Conservation (phyloP, 352 stramenopile species). For the Phytophthora capsici region DNA sequence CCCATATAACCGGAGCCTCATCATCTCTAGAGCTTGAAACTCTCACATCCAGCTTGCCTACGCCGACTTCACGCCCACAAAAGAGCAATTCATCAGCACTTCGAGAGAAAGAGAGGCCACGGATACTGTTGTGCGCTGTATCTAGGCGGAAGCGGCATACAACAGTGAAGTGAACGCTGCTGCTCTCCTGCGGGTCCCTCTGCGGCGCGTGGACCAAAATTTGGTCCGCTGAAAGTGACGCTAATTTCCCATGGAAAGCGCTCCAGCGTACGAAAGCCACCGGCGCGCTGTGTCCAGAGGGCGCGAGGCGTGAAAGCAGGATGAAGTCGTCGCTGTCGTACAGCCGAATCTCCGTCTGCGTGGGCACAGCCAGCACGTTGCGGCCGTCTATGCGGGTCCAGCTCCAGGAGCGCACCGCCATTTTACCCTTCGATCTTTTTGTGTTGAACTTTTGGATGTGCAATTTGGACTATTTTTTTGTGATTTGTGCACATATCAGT, state of each 20-base stretch:
- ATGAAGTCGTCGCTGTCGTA: constrained; percentile 89
- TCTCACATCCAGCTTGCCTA: constrained; percentile 65
- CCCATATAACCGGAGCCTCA: constrained; percentile 36
- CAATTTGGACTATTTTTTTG: constrained; percentile 16
- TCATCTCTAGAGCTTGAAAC: constrained; percentile 6
- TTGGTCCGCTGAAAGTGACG: constrained; percentile 66
- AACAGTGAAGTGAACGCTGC: constrained; percentile 51
- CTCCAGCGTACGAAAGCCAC: constrained; percentile 80
- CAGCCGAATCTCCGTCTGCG: constrained; percentile 69
- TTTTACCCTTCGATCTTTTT: constrained; percentile 20
- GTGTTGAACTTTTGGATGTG: constrained; percentile 28
- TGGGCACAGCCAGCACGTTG: constrained; percentile 82
- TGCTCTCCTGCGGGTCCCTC: constrained; percentile 31
- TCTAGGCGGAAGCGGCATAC: constrained; percentile 57
- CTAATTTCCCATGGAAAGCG: constrained; percentile 77
- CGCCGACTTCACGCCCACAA: constrained; percentile 40
- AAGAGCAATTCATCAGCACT: constrained; percentile 67
- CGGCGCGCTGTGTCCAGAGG: constrained; percentile 58
- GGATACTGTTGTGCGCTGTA: constrained; percentile 28
- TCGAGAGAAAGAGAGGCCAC: constrained; percentile 68
- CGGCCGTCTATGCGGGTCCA: constrained; percentile 84
- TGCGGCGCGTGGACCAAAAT: constrained; percentile 76
- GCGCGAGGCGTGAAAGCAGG: constrained; percentile 65
- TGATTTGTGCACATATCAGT: background rate
- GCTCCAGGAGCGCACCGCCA: constrained; percentile 64